Base-by-base conservation (phyloP, 2,329 filamentous ascomycete species). In the Colletotrichum paranaense region DNA sequence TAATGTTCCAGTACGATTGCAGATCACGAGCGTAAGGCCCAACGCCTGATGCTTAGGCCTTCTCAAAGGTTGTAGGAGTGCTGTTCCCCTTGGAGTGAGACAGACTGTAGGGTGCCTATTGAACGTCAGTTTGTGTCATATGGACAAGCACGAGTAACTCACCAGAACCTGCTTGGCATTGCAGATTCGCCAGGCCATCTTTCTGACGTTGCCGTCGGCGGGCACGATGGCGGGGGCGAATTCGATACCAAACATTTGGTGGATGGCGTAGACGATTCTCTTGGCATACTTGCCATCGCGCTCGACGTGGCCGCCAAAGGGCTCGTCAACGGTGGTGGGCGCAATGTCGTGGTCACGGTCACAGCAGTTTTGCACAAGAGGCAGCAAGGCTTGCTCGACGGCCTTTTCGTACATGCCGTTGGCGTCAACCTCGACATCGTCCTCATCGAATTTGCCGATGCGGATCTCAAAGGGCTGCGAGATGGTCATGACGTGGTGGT, bases 241-340 rank as follows among this genome's bases (percentile, higher is more conserved):
- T 81, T 99, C 97, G 73, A 99, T 94, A 64, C 95, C 97, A 81
- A 99, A 97, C 95, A 98, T 98, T 81, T 97, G 94, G 75, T 94
- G 93, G 32, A 99, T 94, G 5, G 95, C 97, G 82, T 97, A 98
- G 0, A 98, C 95, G 12, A 98, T 93, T 55, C 97, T 87, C 82
- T 92, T 94, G 1, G 96, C 93, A 78, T 95, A 98, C 82, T 97
- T 98, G 75, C 92, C 91, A 76, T 98, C 94, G 28, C 95, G 88
- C 79, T 98, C 95, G 1, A 98, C 93, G 53, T 95, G 87, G 60
- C 91, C 91, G 0, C 97, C 97, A 81, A 98, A 99, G 3, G 90
- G 86, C 80, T 98, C 96, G 11, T 96, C 93, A 0, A 91, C 87
- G 2, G 90, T 92, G 69, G 90, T 91, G 0, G 96, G 97, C 1